phyloP scores from a whole-genome alignment of 2,329 filamentous ascomycete species.

The Fusarium floridanum region DNA sequence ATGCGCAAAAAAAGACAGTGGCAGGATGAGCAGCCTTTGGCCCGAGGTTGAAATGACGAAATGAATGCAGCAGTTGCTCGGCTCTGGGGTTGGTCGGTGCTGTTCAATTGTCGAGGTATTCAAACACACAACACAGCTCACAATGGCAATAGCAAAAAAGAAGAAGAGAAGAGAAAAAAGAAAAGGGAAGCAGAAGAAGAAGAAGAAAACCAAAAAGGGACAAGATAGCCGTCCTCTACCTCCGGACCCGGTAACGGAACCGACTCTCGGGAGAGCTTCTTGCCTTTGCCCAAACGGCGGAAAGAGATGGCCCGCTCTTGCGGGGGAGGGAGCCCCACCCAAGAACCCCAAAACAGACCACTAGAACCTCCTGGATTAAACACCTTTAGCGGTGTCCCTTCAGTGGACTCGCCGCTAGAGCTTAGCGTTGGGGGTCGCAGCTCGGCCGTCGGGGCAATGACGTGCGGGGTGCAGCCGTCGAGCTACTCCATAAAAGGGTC shows the following conservation, averaged over 20 bases:
- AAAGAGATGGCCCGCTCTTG: slow-evolving; percentile 16
- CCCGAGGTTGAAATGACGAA: slow-evolving; percentile 36
- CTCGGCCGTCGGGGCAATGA: slow-evolving; percentile 45
- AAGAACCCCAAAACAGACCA: slow-evolving; percentile 24
- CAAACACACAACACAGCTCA: background rate
- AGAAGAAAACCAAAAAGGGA: background rate
- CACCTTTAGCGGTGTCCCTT: slow-evolving; percentile 8
- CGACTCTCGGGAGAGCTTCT: slow-evolving; percentile 19
- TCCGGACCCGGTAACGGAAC: slow-evolving; percentile 32
- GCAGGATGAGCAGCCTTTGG: slow-evolving; percentile 33
- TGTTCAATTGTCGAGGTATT: background rate
- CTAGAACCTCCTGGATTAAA: slow-evolving; percentile 41
- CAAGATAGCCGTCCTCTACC: background rate
- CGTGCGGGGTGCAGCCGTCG: slow-evolving; percentile 37
- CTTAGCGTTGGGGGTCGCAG: slow-evolving; percentile 25
- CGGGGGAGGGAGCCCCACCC: slow-evolving; percentile 25
- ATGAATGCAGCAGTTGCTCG: background rate
- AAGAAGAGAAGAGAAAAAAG: background rate
- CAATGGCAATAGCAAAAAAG: background rate
- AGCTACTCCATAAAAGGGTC: slow-evolving; percentile 10
- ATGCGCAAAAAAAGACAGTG: background rate
- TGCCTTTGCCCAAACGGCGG: background rate
- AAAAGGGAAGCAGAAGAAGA: background rate
- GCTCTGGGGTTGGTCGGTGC: background rate
- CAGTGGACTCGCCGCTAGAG: slow-evolving; percentile 8